Evolutionary conservation across 805 yeast species (phyloP), one percentile per base, ranked within the genome.

Genomic region (Metschnikowia drakensbergensis): DNA sequence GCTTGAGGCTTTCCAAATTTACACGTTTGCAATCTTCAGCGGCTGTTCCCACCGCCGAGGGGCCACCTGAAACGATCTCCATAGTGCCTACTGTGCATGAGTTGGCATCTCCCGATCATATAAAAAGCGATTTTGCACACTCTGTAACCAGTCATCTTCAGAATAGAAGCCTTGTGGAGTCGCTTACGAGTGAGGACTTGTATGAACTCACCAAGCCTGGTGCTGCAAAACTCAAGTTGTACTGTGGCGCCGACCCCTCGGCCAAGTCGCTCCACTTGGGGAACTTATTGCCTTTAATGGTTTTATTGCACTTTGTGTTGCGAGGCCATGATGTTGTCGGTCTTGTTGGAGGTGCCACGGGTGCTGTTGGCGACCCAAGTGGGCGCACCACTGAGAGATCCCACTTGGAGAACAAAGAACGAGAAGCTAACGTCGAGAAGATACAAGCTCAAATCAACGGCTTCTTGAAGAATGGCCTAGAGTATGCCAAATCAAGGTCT

Each of bases 161-260:
- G 47, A 53, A 65, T 11, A 56, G 77, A 27, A 52, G 64, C 49
- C 58, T 72, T 46, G 69, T 72, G 4, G 77, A 72, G 51, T 54
- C 71, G 1, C 58, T 68, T 33, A 67, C 76, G 9, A 64, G 58
- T 47, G 77, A 72, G 25, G 69, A 68, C 25, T 60, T 72, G 44
- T 68, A 59, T 50, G 59, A 62, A 6, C 50, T 68, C 41, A 69
- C 75, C 2, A 57, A 60, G 27, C 60, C 49, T 2, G 58, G 54
- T 3, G 47, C 46, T 25, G 29, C 65, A 32, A 75, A 72, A 54
- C 58, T 86, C 9, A 82, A 83, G 7, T 65, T 89, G 6, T 92
- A 92, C 65, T 85, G 96, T 64, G 99, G 99, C 8, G 97, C 97
- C 0, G 99, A 94, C 62, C 99, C 99, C 1, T 84, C 96, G 0